Evolutionary conservation across 345 rosid species (phyloP).

Genomic region (Pelargonium nanum): DNA sequence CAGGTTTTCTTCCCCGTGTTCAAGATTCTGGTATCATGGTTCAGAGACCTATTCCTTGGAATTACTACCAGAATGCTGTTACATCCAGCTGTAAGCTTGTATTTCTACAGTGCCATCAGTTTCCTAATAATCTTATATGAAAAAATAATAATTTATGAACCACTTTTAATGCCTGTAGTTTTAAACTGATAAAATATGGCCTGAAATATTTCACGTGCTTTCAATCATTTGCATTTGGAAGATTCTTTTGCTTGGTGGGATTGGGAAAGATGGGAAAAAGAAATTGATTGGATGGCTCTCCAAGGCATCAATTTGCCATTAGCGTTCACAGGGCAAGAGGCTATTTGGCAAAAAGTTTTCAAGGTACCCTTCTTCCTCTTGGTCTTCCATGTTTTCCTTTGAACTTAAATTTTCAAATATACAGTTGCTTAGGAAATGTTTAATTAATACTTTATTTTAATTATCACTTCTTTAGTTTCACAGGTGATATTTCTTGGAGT

Average conservation of each 20-base stretch:
- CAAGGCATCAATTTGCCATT: slow-evolving; percentile 64
- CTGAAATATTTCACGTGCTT: not conserved
- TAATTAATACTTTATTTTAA: no score
- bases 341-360: slow-evolving; percentile 65
- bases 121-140: slow-evolving; percentile 1
- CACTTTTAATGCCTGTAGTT: not conserved
- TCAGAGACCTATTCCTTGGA: slow-evolving; percentile 53
- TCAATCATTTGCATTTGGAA: slow-evolving; percentile 10
- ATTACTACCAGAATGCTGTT: slow-evolving; percentile 75
- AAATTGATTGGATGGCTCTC: slow-evolving; percentile 79
- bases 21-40: slow-evolving; percentile 36
- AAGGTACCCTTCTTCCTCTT: slow-evolving; percentile 22
- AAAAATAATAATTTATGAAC: not conserved
- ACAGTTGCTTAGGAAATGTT: no score
- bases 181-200: not conserved
- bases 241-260: slow-evolving; percentile 80
- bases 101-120: not conserved
- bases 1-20: slow-evolving; percentile 44
- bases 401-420: not conserved
- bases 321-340: slow-evolving; percentile 69
- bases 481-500: no score
- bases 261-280: slow-evolving; percentile 71
- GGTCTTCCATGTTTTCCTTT: not conserved
- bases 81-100: slow-evolving; percentile 57
- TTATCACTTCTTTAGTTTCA: no score